A percentile compares a stretch with the other conserved stretches of the same genome.
These are phyloP conservation scores for Elsinoe fawcettii DNA, from an alignment of 2,329 filamentous ascomycete species.

Conservation along the genomic window DNA sequence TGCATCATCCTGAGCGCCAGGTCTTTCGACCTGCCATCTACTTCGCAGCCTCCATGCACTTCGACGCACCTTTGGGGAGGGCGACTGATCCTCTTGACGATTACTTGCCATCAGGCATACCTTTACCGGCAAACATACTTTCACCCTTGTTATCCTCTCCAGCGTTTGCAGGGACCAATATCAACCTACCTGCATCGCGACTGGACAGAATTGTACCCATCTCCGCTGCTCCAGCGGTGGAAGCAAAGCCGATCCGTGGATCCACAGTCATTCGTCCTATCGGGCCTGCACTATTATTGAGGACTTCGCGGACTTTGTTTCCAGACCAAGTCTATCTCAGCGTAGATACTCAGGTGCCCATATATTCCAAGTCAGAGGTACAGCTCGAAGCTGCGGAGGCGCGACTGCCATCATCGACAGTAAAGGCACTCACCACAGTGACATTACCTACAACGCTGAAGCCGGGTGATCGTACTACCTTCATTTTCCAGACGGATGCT, in stretches of 20 bases:
- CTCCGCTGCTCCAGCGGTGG: neutral
- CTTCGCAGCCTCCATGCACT: slow-evolving; percentile 10
- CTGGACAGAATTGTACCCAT: slow-evolving; percentile 4
- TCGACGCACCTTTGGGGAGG: neutral
- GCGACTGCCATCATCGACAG: neutral
- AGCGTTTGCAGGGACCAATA: neutral
- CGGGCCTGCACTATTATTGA: neutral
- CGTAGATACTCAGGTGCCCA: slow-evolving; percentile 7
- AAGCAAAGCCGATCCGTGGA: slow-evolving; percentile 1
- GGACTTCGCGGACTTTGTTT: slow-evolving; percentile 8
- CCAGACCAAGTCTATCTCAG: slow-evolving; percentile 12
- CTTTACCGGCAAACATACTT: slow-evolving; percentile 6
- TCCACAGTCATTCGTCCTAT: neutral
- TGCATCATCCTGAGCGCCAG: slow-evolving; percentile 11
- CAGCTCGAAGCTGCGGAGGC: neutral
- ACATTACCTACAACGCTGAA: neutral
- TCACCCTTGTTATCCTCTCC: slow-evolving; percentile 7
- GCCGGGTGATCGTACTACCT: slow-evolving; percentile 8
- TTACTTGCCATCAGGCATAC: slow-evolving; percentile 11
- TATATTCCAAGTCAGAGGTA: neutral
- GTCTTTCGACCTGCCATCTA: neutral
- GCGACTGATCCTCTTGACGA: slow-evolving; percentile 7
- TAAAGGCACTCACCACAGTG: neutral
- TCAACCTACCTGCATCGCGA: slow-evolving; percentile 7
- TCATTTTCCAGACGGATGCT: slow-evolving; percentile 1